These are phyloP conservation scores for Glycine latifolia DNA, from an alignment of 306 rosid species.

Conservation along the genomic window DNA sequence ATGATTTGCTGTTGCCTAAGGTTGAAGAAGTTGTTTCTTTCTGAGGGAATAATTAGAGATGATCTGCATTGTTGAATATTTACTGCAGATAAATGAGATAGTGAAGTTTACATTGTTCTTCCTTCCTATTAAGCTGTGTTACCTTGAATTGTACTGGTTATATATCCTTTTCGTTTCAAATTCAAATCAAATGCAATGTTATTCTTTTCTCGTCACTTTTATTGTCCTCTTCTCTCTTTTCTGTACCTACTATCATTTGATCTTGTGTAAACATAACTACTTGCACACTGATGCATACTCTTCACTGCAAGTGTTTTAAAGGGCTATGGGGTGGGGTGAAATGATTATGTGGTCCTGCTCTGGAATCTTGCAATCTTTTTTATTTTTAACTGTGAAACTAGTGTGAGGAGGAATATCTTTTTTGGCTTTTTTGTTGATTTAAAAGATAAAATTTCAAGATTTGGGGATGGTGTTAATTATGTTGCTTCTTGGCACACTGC, in stretches of 20 bases:
- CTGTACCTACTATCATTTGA: background rate
- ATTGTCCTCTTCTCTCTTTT: background rate
- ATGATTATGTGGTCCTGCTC: background rate
- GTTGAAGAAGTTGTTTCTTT: conserved; percentile 33
- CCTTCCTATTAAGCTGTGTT: conserved; percentile 9
- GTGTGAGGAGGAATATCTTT: background rate
- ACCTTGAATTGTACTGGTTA: conserved; percentile 30
- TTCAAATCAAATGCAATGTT: conserved; percentile 11
- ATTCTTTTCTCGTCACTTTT: background rate
- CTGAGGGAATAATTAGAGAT: conserved; percentile 37
- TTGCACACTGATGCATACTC: background rate
- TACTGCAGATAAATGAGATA: conserved; percentile 29
- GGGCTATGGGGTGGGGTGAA: background rate
- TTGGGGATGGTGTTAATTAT: background rate
- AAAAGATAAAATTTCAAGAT: background rate
- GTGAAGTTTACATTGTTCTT: conserved; percentile 30
- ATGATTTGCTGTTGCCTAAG: conserved; percentile 33
- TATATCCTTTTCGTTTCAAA: background rate
- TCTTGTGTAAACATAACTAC: background rate
- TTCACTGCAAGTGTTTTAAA: background rate
- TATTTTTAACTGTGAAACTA: background rate
- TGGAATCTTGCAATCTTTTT: background rate
- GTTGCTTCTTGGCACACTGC: background rate
- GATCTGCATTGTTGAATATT: conserved; percentile 43
- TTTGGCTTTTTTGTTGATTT: conserved; percentile 5